phyloP scores from a whole-genome alignment of 768 basidiomycete species.

The Scleroderma bovista region DNA sequence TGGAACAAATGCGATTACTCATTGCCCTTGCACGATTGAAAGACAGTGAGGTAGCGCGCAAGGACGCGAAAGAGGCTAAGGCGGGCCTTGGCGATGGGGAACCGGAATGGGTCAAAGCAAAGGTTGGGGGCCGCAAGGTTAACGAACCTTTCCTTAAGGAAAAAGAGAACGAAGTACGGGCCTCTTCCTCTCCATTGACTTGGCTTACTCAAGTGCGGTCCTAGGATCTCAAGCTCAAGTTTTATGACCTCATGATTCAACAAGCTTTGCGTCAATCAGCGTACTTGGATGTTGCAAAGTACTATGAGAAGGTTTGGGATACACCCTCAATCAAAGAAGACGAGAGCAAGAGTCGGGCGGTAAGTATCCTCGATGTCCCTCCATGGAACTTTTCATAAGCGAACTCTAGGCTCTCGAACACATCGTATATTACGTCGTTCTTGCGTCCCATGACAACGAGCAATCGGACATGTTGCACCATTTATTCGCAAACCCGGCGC shows the following conservation, averaged over 20 bases:
- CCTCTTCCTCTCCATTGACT: not conserved
- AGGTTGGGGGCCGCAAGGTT: constrained; percentile 89
- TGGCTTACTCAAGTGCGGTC: not conserved
- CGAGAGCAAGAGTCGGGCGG: constrained; percentile 61
- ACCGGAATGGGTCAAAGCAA: constrained; percentile 88
- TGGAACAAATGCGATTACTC: constrained; percentile 95
- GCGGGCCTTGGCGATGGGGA: constrained; percentile 67
- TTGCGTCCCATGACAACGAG: constrained; percentile 93
- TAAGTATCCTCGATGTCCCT: constrained; percentile 30
- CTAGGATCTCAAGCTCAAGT: constrained; percentile 93
- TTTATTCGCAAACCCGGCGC: constrained; percentile 69
- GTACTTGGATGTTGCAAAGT: constrained; percentile 91
- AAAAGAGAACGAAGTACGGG: constrained; percentile 75
- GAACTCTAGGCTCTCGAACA: constrained; percentile 79
- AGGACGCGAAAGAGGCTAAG: constrained; percentile 47
- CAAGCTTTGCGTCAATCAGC: constrained; percentile 78
- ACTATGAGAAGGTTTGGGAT: constrained; percentile 96
- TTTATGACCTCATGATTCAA: constrained; percentile 95
- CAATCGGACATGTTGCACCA: constrained; percentile 96
- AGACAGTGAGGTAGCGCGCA: constrained; percentile 56
- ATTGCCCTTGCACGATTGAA: constrained; percentile 72
- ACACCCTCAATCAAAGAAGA: constrained; percentile 92
- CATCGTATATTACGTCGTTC: constrained; percentile 90
- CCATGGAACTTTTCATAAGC: constrained; percentile 1
- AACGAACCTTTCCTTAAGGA: constrained; percentile 91